These are phyloP conservation scores for Cladophialophora psammophila DNA, from an alignment of 2,329 filamentous ascomycete species.

Conservation along the genomic window DNA sequence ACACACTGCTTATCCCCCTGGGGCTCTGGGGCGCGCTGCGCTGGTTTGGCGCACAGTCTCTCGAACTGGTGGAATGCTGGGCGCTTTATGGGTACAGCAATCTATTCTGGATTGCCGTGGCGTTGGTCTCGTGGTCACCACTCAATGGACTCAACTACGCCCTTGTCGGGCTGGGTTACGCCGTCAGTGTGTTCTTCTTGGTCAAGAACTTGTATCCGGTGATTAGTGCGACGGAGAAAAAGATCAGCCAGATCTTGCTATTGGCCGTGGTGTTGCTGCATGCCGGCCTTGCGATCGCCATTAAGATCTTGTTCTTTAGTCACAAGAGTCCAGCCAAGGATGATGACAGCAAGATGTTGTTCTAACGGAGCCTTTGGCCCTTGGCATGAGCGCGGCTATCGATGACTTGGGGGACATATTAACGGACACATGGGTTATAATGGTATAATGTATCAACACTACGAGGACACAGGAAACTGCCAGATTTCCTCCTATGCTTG, in stretches of 20 bases:
- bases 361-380: constrained; percentile 2
- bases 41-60: constrained; percentile 94
- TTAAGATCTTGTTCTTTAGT: constrained; percentile 95
- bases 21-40: constrained; percentile 85
- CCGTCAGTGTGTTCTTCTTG: constrained; percentile 80
- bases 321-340: constrained; percentile 69
- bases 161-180: constrained; percentile 88
- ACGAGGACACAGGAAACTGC: constrained; percentile 1
- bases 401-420: neutral
- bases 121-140: constrained; percentile 87
- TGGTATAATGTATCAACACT: constrained; percentile 2
- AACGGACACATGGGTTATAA: neutral
- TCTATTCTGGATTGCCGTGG: constrained; percentile 95
- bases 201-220: constrained; percentile 89
- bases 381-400: neutral
- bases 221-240: constrained; percentile 87
- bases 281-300: constrained; percentile 87
- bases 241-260: constrained; percentile 87
- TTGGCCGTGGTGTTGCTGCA: constrained; percentile 85
- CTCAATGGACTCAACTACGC: constrained; percentile 89
- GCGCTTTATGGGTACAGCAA: constrained; percentile 96
- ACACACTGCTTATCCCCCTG: constrained; percentile 86
- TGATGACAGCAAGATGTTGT: constrained; percentile 37
- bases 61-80: constrained; percentile 94
- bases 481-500: neutral